Conservation (phyloP, 805 yeast species). For the Kodamaea neixiangensis region DNA sequence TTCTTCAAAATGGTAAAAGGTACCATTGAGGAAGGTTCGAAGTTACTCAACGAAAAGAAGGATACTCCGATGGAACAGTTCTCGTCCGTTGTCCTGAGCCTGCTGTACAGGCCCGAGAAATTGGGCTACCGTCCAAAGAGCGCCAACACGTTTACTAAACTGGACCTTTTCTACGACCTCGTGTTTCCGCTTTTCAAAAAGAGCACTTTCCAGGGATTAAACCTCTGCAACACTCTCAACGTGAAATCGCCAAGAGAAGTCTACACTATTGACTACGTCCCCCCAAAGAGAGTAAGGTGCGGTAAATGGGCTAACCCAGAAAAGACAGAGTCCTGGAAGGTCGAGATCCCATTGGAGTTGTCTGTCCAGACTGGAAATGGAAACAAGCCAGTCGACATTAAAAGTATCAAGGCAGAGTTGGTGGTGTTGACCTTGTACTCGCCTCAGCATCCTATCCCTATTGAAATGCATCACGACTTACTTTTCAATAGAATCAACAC, state of each 20-base stretch:
- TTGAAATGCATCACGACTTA: constrained; percentile 40
- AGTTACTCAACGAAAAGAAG: neutral
- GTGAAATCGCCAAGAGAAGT: constrained; percentile 8
- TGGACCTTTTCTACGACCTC: constrained; percentile 1
- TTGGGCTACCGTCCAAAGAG: neutral
- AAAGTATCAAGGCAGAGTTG: constrained; percentile 26
- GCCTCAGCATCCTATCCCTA: constrained; percentile 35
- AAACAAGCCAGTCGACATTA: constrained; percentile 14
- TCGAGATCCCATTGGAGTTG: constrained; percentile 28
- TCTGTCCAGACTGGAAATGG: constrained; percentile 4
- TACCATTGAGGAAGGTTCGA: neutral
- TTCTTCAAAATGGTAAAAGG: neutral
- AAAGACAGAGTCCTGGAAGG: constrained; percentile 20
- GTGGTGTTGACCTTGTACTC: constrained; percentile 34
- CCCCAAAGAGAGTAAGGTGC: constrained; percentile 18
- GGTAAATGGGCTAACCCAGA: neutral
- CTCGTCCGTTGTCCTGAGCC: neutral
- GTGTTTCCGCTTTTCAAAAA: constrained; percentile 6
- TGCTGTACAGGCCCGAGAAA: neutral
- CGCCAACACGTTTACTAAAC: neutral
- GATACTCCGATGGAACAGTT: neutral
- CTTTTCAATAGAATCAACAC: constrained; percentile 24
- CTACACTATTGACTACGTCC: constrained; percentile 21
- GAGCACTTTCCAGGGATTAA: constrained; percentile 1
- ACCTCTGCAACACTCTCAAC: constrained; percentile 11